Percentiles rank a stretch among this genome's conserved stretches.
These are phyloP conservation scores for Phycomyces blakesleeanus DNA, from an alignment of 192 early-diverging fungal genomes.

Conservation along the genomic window DNA sequence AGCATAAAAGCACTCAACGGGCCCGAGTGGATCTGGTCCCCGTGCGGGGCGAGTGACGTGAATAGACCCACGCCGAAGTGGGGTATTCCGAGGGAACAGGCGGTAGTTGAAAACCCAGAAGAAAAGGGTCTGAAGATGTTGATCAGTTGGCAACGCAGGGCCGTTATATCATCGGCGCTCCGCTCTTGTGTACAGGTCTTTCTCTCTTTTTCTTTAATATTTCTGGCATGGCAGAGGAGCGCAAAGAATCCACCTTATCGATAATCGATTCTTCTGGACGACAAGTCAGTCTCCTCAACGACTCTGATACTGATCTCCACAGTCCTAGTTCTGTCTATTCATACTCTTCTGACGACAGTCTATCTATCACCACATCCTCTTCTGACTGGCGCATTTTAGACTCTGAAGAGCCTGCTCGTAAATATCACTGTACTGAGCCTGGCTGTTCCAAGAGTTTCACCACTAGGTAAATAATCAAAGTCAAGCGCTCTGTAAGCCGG, in stretches of 20 bases:
- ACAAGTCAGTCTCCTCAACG: slow-evolving; percentile 48
- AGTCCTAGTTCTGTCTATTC: not conserved
- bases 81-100: no score
- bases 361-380: slow-evolving; percentile 1
- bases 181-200: not conserved
- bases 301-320: no score
- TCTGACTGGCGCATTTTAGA: slow-evolving; percentile 1
- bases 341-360: not conserved
- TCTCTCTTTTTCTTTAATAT: slow-evolving; percentile 2
- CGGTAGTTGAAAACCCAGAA: no score
- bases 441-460: slow-evolving; percentile 74
- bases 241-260: slow-evolving; percentile 26
- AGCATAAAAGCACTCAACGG: no score
- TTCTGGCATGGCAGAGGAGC: not conserved
- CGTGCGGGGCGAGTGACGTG: no score
- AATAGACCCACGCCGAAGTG: no score
- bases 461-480: slow-evolving; percentile 46
- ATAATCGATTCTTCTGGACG: slow-evolving; percentile 44
- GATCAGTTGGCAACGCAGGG: no score
- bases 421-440: slow-evolving; percentile 58
- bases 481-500: no score
- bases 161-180: not conserved
- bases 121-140: no score
- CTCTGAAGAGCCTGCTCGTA: slow-evolving; percentile 45
- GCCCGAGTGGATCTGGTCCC: no score